Conservation (phyloP, 345 rosid species). For the Lepidium aucheri region DNA sequence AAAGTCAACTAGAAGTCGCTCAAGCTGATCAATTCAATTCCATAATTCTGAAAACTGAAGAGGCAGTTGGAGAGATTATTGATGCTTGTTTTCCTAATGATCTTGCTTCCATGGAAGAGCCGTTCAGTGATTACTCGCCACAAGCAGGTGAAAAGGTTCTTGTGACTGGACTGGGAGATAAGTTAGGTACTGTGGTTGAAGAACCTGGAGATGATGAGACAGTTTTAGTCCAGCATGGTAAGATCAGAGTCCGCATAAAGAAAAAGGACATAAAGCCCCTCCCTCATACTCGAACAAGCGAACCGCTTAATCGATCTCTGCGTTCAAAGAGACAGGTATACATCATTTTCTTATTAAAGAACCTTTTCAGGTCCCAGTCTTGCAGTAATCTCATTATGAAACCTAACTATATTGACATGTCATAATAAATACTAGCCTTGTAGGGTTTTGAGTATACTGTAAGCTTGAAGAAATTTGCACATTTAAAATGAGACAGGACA, state of each 20-base stretch:
- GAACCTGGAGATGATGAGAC: slow-evolving; percentile 56
- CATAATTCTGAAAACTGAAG: slow-evolving; percentile 53
- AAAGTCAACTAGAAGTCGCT: slow-evolving; percentile 37
- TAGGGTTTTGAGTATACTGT: neutral
- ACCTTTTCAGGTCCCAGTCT: neutral
- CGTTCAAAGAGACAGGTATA: slow-evolving; percentile 48
- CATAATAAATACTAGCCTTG: neutral
- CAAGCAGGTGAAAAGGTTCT: slow-evolving; percentile 64
- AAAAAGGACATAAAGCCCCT: slow-evolving; percentile 46
- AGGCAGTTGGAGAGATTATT: slow-evolving; percentile 52
- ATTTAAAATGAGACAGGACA: neutral
- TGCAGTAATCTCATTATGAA: neutral
- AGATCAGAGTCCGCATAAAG: slow-evolving; percentile 65
- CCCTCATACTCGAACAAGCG: slow-evolving; percentile 23
- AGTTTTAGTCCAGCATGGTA: slow-evolving; percentile 71
- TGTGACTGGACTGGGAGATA: slow-evolving; percentile 63
- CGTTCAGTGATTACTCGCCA: slow-evolving; percentile 37
- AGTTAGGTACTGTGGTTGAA: slow-evolving; percentile 70
- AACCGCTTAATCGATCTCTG: slow-evolving; percentile 20
- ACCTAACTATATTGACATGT: neutral
- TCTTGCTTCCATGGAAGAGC: slow-evolving; percentile 27
- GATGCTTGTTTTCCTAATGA: slow-evolving; percentile 43
- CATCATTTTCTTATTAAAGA: neutral
- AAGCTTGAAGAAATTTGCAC: neutral
- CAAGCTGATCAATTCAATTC: slow-evolving; percentile 45